phyloP scores from a whole-genome alignment of 768 basidiomycete species.

The Mycena capillaripes region DNA sequence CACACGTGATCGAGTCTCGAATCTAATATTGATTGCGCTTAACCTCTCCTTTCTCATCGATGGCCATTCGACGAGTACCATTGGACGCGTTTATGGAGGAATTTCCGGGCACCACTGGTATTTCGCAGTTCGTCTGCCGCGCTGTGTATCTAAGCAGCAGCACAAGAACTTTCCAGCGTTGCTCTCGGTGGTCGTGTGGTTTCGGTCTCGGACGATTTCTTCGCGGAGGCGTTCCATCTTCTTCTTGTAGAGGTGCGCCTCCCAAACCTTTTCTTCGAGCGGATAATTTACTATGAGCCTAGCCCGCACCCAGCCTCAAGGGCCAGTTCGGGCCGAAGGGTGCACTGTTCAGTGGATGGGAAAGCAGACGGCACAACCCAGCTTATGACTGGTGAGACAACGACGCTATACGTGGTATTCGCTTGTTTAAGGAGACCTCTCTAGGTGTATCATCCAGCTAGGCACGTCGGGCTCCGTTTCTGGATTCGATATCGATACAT shows the following conservation, averaged over 20 bases:
- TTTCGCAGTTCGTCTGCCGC: not conserved
- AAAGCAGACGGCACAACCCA: slow-evolving; percentile 90
- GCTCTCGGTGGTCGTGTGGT: slow-evolving; percentile 84
- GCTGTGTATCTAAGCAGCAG: not conserved
- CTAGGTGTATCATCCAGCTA: slow-evolving; percentile 91
- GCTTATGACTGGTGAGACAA: slow-evolving; percentile 82
- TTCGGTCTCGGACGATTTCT: slow-evolving; percentile 95
- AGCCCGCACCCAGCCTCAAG: slow-evolving; percentile 91
- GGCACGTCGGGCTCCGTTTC: slow-evolving; percentile 80
- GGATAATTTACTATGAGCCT: slow-evolving; percentile 1
- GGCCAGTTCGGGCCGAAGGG: slow-evolving; percentile 99
- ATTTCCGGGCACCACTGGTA: slow-evolving; percentile 69
- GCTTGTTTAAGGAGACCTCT: not conserved
- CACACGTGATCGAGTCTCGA: slow-evolving; percentile 23
- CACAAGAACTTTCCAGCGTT: slow-evolving; percentile 88
- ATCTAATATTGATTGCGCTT: not conserved
- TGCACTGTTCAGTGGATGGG: slow-evolving; percentile 96
- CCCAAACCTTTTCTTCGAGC: slow-evolving; percentile 5
- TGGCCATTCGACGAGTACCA: slow-evolving; percentile 60
- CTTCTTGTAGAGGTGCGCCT: slow-evolving; percentile 77
- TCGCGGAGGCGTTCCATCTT: slow-evolving; percentile 88
- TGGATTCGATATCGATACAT: slow-evolving; percentile 95
- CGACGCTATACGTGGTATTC: not conserved
- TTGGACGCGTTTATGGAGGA: slow-evolving; percentile 61
- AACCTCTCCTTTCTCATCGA: slow-evolving; percentile 37